Percentiles rank a stretch among this genome's conserved stretches.
phyloP scores from a whole-genome alignment of 495 filamentous ascomycete genomes.

The Choiromyces venosus region DNA sequence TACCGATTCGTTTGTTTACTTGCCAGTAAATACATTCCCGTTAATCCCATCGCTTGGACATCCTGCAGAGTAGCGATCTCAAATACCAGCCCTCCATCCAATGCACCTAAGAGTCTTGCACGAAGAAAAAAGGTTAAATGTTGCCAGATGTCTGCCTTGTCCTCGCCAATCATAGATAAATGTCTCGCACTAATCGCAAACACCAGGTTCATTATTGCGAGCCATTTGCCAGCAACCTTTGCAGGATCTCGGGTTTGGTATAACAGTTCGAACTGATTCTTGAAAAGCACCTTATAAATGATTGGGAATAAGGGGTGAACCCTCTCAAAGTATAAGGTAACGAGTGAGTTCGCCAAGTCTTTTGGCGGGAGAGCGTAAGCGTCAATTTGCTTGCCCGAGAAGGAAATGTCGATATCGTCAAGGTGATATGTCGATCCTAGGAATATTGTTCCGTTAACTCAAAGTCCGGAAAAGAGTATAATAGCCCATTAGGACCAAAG shows the following conservation, averaged over 20 bases:
- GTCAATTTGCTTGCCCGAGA: constrained; percentile 22
- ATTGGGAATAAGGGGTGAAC: constrained; percentile 54
- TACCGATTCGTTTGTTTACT: constrained; percentile 36
- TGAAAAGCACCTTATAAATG: constrained; percentile 51
- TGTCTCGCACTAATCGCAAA: constrained; percentile 32
- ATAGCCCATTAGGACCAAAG: not conserved
- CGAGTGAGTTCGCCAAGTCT: constrained; percentile 48
- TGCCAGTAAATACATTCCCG: constrained; percentile 37
- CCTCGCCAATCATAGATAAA: constrained; percentile 1
- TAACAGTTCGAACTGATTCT: constrained; percentile 47
- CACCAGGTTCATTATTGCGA: constrained; percentile 34
- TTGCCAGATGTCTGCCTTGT: constrained; percentile 9
- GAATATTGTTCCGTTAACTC: not conserved
- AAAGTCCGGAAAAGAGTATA: not conserved
- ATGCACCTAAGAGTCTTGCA: constrained; percentile 36
- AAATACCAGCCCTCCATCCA: constrained; percentile 37
- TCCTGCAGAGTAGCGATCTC: constrained; percentile 26
- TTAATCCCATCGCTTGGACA: constrained; percentile 36
- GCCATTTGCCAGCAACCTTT: constrained; percentile 15
- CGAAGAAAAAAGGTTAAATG: constrained; percentile 30
- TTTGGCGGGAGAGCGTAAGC: constrained; percentile 46
- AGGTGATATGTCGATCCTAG: constrained; percentile 18
- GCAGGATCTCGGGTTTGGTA: constrained; percentile 27
- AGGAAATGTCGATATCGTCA: constrained; percentile 25
- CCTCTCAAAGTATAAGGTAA: constrained; percentile 51